Base-by-base conservation (phyloP, 1,139 yeast species). In the Candida sojae region DNA sequence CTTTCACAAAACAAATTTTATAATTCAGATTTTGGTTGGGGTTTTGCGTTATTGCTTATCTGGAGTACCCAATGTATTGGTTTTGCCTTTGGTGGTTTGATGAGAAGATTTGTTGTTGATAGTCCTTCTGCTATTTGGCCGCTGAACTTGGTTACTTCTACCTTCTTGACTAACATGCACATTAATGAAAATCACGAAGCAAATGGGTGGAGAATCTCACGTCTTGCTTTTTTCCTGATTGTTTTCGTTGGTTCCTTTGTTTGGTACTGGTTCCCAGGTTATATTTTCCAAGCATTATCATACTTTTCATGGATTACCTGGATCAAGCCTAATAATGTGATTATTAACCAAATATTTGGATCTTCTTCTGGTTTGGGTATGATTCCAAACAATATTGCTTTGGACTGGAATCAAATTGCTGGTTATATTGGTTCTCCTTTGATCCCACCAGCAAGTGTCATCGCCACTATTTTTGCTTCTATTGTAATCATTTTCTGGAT, bases 71-170 rank as follows among this genome's bases (percentile, higher is more conserved):
- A 84, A 63, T 70, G 83, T 57, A 71, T 84, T 44, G 90, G 90
- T 10, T 81, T 83, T 54, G 83, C 86, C 12, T 64, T 83, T 48
- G 88, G 88, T 36, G 91, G 91, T 42, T 52, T 82, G 51, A 73
- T 77, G 43, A 70, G 82, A 58, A 72, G 80, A 56, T 72, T 82
- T 28, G 70, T 84, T 55, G 85, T 84, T 13, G 79, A 79, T 51
- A 86, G 89, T 2, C 76, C 85, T 4, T 70, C 81, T 7, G 82
- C 84, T 67, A 76, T 84, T 45, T 86, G 91, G 91, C 91, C 91
- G 1, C 66, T 80, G 12, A 83, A 56, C 68, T 81, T 64, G 66
- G 77, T 73, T 45, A 66, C 75, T 17, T 54, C 71, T 44, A 71
- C 79, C 12, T 73, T 77, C 55, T 70, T 73, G 58, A 82, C 86